Conservation (phyloP, 2,329 filamentous ascomycete species). For the Penicillium concentricum region DNA sequence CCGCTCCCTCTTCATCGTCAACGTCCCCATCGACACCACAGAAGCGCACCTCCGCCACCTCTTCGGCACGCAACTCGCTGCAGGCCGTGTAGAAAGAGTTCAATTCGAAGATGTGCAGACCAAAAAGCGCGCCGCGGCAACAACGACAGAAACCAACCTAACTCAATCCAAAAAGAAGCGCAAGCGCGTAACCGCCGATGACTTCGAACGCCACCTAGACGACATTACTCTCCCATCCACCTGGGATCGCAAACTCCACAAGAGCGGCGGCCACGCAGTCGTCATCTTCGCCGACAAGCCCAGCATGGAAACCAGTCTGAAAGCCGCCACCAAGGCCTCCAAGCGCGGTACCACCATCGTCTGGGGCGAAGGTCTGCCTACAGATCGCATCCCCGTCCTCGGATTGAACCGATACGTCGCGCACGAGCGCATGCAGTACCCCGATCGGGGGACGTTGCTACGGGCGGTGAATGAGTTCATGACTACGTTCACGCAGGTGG, state of each 20-base stretch:
- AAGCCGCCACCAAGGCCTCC: conserved; percentile 65
- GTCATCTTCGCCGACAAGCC: conserved; percentile 80
- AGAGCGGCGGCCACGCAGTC: conserved; percentile 75
- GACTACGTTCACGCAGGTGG: conserved; percentile 66
- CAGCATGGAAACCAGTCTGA: conserved; percentile 73
- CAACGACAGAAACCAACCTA: conserved; percentile 22
- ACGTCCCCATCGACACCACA: conserved; percentile 81
- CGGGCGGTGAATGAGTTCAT: conserved; percentile 81
- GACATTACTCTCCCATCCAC: conserved; percentile 64
- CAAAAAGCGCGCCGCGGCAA: conserved; percentile 33
- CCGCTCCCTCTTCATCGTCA: conserved; percentile 86
- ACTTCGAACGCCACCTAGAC: conserved; percentile 56
- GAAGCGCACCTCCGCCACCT: conserved; percentile 72
- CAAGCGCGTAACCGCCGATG: conserved; percentile 53
- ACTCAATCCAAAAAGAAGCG: conserved; percentile 49
- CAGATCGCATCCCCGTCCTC: conserved; percentile 57
- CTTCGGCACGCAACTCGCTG: conserved; percentile 71
- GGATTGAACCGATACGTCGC: conserved; percentile 56
- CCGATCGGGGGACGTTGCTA: conserved; percentile 66
- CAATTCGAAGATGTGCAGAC: conserved; percentile 62
- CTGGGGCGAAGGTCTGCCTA: conserved; percentile 65
- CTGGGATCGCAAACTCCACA: conserved; percentile 70
- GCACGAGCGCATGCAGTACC: conserved; percentile 72
- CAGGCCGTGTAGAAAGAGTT: conserved; percentile 74
- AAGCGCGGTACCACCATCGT: conserved; percentile 59